These are phyloP conservation scores for Cairneyella variabilis DNA, from an alignment of 495 filamentous ascomycete species.

Conservation along the genomic window DNA sequence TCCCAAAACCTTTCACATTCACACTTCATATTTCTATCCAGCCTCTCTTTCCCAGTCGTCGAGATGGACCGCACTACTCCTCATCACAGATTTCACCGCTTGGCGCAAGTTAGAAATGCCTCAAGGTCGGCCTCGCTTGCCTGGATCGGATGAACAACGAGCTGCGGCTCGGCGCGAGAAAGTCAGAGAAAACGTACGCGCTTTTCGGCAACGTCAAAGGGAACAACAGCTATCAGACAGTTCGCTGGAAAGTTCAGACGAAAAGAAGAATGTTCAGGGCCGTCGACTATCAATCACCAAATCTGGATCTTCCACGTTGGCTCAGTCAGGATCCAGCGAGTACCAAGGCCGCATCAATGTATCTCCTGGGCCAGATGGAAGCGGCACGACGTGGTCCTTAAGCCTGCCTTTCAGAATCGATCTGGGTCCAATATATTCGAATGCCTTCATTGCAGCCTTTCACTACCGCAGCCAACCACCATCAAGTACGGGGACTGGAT, in stretches of 20 bases:
- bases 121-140: constrained; percentile 1
- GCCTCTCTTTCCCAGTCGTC: no score
- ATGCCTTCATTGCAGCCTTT: constrained; percentile 11
- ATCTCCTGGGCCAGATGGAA: background rate
- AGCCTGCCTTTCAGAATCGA: constrained; percentile 6
- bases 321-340: no score
- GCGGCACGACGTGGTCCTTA: background rate
- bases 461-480: background rate
- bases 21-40: no score
- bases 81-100: no score
- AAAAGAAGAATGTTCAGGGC: background rate
- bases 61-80: no score
- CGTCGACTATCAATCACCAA: background rate
- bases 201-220: constrained; percentile 7
- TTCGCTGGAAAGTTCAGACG: background rate
- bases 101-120: no score
- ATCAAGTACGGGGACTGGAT: background rate
- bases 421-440: constrained; percentile 1
- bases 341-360: no score
- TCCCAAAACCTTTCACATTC: no score
- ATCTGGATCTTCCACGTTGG: no score
- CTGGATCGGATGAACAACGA: constrained; percentile 10
- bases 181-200: constrained; percentile 15
- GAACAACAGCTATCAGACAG: background rate
- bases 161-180: constrained; percentile 14